These are phyloP conservation scores for Acacia acuminata DNA, from an alignment of 306 rosid genomes.

Conservation along the genomic window DNA sequence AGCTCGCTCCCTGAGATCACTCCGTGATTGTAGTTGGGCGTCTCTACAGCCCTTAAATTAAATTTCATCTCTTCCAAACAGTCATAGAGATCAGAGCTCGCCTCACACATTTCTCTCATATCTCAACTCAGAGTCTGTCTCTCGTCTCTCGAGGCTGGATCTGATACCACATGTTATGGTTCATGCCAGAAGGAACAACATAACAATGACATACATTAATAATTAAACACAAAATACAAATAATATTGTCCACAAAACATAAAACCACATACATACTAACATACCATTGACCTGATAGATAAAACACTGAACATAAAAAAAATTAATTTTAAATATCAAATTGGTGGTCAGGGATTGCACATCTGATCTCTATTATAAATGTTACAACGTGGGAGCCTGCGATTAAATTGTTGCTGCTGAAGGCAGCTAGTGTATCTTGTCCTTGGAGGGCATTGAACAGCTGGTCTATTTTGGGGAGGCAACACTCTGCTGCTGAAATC, in stretches of 20 bases:
- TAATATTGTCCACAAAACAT: background rate
- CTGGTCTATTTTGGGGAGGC: background rate
- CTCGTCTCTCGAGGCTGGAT: background rate
- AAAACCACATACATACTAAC: no score
- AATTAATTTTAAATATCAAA: no score
- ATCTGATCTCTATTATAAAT: background rate
- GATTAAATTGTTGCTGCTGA: background rate
- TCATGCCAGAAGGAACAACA: background rate
- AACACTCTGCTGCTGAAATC: background rate
- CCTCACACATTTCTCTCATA: background rate
- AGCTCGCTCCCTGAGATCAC: no score
- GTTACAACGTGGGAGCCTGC: background rate
- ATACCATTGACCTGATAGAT: no score
- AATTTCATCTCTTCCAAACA: no score
- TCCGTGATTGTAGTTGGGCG: no score
- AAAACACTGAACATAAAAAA: background rate
- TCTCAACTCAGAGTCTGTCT: background rate
- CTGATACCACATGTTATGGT: background rate
- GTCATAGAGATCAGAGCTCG: background rate
- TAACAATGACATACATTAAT: background rate
- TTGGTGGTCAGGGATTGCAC: background rate
- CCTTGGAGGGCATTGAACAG: background rate
- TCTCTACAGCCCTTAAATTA: no score
- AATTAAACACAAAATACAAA: background rate
- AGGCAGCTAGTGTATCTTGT: background rate